Evolutionary conservation across 768 basidiomycete species (phyloP).

Genomic region (Boletus rex-veris): DNA sequence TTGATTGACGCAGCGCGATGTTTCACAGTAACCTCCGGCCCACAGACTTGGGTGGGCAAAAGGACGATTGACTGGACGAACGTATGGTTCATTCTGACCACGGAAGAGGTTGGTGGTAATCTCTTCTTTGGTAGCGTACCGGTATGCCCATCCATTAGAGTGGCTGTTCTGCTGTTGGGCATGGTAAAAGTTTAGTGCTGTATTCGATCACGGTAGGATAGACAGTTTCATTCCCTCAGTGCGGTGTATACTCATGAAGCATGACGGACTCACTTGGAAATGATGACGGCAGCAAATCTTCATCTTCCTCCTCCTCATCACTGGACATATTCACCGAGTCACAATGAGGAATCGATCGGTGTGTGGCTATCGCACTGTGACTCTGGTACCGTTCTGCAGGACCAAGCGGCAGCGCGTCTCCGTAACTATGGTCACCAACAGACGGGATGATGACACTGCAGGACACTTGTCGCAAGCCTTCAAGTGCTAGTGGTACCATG

Average conservation of each 20-base stretch:
- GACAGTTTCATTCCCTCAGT: constrained; percentile 3
- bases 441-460: neutral
- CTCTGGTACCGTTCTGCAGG: neutral
- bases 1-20: constrained; percentile 7
- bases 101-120: constrained; percentile 25
- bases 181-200: constrained; percentile 26
- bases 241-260: neutral
- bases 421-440: neutral
- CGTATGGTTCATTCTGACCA: constrained; percentile 15
- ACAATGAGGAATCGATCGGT: neutral
- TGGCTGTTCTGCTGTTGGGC: neutral
- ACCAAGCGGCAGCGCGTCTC: neutral
- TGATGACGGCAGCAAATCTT: constrained; percentile 8
- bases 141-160: constrained; percentile 26
- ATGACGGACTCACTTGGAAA: constrained; percentile 25
- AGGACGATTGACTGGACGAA: neutral
- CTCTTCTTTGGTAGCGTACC: constrained; percentile 32
- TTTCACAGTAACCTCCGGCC: constrained; percentile 1
- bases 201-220: neutral
- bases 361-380: neutral
- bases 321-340: constrained; percentile 7
- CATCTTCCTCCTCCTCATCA: constrained; percentile 18
- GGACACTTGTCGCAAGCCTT: neutral
- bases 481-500: neutral
- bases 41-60: neutral